phyloP scores from a whole-genome alignment of 805 yeast genomes.

The Lipomyces sp. region DNA sequence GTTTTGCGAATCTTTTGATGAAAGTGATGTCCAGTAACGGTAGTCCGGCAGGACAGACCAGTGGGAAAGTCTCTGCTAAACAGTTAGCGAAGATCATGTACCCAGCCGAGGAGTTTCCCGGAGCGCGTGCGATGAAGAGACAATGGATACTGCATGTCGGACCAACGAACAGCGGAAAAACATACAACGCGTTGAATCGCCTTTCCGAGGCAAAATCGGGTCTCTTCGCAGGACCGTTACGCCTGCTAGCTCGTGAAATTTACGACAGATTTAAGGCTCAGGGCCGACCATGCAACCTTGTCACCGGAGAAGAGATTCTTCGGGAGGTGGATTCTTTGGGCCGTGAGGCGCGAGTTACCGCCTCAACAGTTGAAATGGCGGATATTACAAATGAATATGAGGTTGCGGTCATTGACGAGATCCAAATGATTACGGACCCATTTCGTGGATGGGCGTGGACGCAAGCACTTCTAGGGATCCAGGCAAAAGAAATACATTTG shows the following conservation, averaged over 20 bases:
- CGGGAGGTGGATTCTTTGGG: constrained; percentile 65
- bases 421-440: constrained; percentile 85
- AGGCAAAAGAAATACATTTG: constrained; percentile 79
- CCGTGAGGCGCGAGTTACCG: constrained; percentile 65
- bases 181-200: constrained; percentile 72
- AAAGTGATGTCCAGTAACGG: background rate
- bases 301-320: constrained; percentile 94
- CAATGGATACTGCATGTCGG: constrained; percentile 91
- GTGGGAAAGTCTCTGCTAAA: background rate
- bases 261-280: constrained; percentile 72
- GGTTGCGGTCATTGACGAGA: constrained; percentile 89
- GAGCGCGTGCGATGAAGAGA: constrained; percentile 74
- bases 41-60: background rate
- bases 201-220: constrained; percentile 68
- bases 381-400: constrained; percentile 68
- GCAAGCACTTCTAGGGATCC: constrained; percentile 78
- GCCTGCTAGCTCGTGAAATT: constrained; percentile 87
- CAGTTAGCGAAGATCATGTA: constrained; percentile 44
- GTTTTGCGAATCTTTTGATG: constrained; percentile 4
- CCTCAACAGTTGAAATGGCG: constrained; percentile 94
- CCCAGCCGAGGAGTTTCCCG: constrained; percentile 81
- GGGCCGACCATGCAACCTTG: constrained; percentile 69
- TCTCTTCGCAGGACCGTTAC: constrained; percentile 89
- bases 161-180: constrained; percentile 96
- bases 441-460: constrained; percentile 94